Evolutionary conservation across 2,329 filamentous ascomycete species (phyloP).

Genomic region (Aspergillus ustus): DNA sequence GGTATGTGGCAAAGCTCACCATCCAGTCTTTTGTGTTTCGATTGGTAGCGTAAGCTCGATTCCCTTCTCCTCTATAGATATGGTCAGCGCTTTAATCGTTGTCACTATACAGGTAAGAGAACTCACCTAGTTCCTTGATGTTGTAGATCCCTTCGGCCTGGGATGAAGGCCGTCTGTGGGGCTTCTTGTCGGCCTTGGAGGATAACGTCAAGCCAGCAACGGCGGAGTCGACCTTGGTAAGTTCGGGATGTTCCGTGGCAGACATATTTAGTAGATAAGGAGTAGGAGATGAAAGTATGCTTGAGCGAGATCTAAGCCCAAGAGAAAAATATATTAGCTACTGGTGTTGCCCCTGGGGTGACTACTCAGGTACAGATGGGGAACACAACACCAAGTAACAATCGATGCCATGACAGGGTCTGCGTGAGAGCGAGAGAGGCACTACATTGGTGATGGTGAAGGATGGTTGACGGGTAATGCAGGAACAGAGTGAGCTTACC

Average conservation of each 20-base stretch:
- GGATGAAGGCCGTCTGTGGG: slow-evolving; percentile 73
- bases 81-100: background rate
- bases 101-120: background rate
- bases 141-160: slow-evolving; percentile 75
- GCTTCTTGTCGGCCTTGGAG: slow-evolving; percentile 61
- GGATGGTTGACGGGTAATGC: slow-evolving; percentile 7
- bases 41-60: slow-evolving; percentile 40
- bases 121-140: slow-evolving; percentile 83
- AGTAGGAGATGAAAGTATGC: background rate
- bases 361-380: slow-evolving; percentile 1
- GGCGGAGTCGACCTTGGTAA: slow-evolving; percentile 91
- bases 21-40: slow-evolving; percentile 42
- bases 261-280: slow-evolving; percentile 53
- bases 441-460: slow-evolving; percentile 4
- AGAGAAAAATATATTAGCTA: slow-evolving; percentile 13
- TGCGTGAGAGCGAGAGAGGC: background rate
- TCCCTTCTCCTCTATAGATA: slow-evolving; percentile 33
- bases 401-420: slow-evolving; percentile 1
- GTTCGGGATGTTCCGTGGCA: slow-evolving; percentile 51
- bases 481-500: slow-evolving; percentile 21
- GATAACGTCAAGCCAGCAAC: slow-evolving; percentile 76
- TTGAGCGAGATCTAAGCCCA: slow-evolving; percentile 8
- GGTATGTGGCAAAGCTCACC: slow-evolving; percentile 27
- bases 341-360: slow-evolving; percentile 3
- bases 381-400: background rate